These are phyloP conservation scores for Pichia sp. DNA, from an alignment of 1,139 yeast species.

Conservation along the genomic window DNA sequence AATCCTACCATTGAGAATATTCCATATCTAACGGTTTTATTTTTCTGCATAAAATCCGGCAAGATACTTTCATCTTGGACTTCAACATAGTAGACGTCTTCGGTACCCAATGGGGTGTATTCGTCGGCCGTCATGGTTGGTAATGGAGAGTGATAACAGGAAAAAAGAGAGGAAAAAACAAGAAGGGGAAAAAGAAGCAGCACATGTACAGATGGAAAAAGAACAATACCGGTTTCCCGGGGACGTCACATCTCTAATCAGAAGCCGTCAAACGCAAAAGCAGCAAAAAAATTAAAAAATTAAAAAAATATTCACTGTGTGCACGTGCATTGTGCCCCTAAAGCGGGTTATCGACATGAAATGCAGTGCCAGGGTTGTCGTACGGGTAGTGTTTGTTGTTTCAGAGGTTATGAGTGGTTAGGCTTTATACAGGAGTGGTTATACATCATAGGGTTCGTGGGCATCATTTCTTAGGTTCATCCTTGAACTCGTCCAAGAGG, in stretches of 20 bases:
- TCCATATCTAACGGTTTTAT: conserved; percentile 12
- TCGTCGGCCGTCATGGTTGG: conserved; percentile 11
- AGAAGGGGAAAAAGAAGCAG: no score
- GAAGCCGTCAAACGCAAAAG: background rate
- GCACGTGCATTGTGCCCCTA: no score
- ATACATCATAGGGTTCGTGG: background rate
- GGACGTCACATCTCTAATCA: background rate
- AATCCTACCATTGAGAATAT: conserved; percentile 10
- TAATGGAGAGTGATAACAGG: background rate
- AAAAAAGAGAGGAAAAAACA: background rate
- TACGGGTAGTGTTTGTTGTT: no score
- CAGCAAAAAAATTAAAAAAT: no score
- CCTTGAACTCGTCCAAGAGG: conserved; percentile 8
- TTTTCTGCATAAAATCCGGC: conserved; percentile 14
- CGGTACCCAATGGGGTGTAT: conserved; percentile 16
- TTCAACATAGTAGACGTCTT: conserved; percentile 24
- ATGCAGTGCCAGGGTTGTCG: no score
- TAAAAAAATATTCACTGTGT: no score
- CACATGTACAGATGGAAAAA: no score
- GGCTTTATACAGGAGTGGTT: background rate
- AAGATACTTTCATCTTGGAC: conserved; percentile 10
- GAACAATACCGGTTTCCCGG: no score
- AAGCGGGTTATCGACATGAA: no score
- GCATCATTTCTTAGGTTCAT: conserved; percentile 3
- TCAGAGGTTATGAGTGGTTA: background rate